Base-by-base conservation (phyloP, 139 green algal species). In the Picochlorum sp. region DNA sequence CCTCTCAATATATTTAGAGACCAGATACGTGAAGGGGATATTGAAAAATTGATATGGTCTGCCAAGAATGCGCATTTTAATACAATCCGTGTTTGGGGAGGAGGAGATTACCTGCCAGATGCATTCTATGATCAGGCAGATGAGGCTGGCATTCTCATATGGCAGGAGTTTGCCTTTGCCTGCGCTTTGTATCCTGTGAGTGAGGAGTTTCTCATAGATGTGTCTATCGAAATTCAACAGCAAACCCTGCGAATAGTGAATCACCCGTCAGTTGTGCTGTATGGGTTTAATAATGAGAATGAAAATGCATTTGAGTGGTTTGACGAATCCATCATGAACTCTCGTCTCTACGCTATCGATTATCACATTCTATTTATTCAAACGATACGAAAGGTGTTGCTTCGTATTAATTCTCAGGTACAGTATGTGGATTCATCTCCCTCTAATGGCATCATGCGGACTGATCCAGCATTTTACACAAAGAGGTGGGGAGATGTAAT, bases 21-120 rank as follows among this genome's bases (percentile, higher is more conserved):
- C 2, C 56, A 56, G 0, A 70, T 69, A 2, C 71, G 49, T 0
- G 26, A 23, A 11, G 47, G 57, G 2, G 41, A 55, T n/a, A 56
- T 82, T 45, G 26, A 20, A n/a, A 41, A 37, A 9, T 55, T 87
- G 65, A 70, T 92, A 45, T 41, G 31, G 1, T 65, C 65, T 6
- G 78, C 82, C 7, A 56, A 75, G 57, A 68, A 34, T 0, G 82
- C 77, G 26, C 69, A 83, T 63, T 85, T 92, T 74, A 94, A 94
- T 78, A 90, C 87, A 81, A 54, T 94, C 3, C 70, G 87, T 10
- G 75, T 92, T 20, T 94, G 87, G 80, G 80, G 80, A 45, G 75
- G 75, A 21, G 70, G 67, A 6, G 55, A 67, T 11, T 83, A 85
- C 65, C 65, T 69, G n/a, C 7, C 31, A 41, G 75, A 90, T n/a